Evolutionary conservation across 139 green algal genomes (phyloP).

Genomic region (Pseudopediastrum boryanum): DNA sequence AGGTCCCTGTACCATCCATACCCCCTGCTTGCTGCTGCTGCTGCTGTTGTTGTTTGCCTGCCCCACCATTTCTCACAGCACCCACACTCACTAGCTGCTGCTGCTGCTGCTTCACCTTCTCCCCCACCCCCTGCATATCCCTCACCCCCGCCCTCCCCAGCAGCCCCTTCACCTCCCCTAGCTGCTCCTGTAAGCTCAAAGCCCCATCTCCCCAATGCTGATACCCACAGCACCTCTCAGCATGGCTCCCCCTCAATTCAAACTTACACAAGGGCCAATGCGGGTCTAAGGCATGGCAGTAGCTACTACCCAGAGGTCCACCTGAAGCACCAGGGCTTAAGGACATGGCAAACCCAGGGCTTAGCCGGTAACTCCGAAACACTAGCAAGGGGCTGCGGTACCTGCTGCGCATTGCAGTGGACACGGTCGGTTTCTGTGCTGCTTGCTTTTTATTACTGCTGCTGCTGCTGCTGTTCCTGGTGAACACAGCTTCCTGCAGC

Average conservation of each 20-base stretch:
- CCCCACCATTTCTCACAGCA: background rate
- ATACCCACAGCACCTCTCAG: constrained; percentile 34
- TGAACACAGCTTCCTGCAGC: background rate
- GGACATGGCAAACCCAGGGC: background rate
- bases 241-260: constrained; percentile 47
- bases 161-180: too few species aligned
- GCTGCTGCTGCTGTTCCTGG: too few species aligned
- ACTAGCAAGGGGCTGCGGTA: constrained; percentile 10
- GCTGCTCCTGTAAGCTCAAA: background rate
- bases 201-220: constrained; percentile 40
- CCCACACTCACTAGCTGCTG: constrained; percentile 18
- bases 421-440: too few species aligned
- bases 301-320: constrained; percentile 25
- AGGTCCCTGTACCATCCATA: too few species aligned
- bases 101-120: constrained; percentile 4
- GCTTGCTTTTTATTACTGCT: too few species aligned
- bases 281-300: constrained; percentile 38
- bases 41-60: too few species aligned
- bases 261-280: constrained; percentile 55
- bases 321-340: too few species aligned
- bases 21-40: too few species aligned
- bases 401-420: too few species aligned
- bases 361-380: constrained; percentile 18
- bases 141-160: too few species aligned
- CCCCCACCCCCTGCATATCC: background rate